phyloP scores from a whole-genome alignment of 768 basidiomycete species.

The Favolaschia claudopus region DNA sequence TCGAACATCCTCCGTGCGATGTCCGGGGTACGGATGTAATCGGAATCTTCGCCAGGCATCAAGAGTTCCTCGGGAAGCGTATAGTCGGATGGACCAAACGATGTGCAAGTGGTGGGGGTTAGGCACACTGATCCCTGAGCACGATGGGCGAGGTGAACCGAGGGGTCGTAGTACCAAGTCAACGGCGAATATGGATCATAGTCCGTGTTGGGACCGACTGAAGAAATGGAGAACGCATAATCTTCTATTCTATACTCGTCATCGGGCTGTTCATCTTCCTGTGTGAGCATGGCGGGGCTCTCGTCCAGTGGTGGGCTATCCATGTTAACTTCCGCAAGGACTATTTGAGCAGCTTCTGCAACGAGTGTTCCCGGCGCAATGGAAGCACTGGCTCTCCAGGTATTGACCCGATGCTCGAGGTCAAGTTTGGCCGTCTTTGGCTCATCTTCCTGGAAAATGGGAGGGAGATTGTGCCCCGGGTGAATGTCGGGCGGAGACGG shows the following conservation, averaged over 20 bases:
- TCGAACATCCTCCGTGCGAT: slow-evolving; percentile 63
- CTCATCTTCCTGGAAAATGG: slow-evolving; percentile 69
- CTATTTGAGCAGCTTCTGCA: slow-evolving; percentile 50
- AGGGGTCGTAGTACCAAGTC: slow-evolving; percentile 51
- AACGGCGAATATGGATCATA: slow-evolving; percentile 47
- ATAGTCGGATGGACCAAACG: slow-evolving; percentile 62
- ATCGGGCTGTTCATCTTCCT: slow-evolving; percentile 28
- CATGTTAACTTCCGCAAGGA: slow-evolving; percentile 59
- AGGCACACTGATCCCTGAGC: slow-evolving; percentile 62
- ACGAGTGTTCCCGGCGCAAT: slow-evolving; percentile 50
- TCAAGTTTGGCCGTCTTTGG: slow-evolving; percentile 59
- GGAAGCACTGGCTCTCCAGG: slow-evolving; percentile 70
- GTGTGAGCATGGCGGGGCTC: slow-evolving; percentile 33
- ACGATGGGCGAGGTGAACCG: slow-evolving; percentile 64
- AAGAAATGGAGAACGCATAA: slow-evolving; percentile 75
- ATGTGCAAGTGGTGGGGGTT: slow-evolving; percentile 62
- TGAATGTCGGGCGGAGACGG: slow-evolving; percentile 38
- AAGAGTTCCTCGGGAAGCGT: slow-evolving; percentile 49
- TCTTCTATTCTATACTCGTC: slow-evolving; percentile 67
- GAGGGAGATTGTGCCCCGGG: slow-evolving; percentile 53
- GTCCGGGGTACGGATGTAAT: slow-evolving; percentile 63
- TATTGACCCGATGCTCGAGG: slow-evolving; percentile 64
- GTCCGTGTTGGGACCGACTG: slow-evolving; percentile 67
- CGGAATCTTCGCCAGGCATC: slow-evolving; percentile 35
- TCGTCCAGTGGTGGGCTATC: slow-evolving; percentile 51